Evolutionary conservation across 1,284 basidiomycete genomes (phyloP).

Genomic region (Cerioporus squamosus): DNA sequence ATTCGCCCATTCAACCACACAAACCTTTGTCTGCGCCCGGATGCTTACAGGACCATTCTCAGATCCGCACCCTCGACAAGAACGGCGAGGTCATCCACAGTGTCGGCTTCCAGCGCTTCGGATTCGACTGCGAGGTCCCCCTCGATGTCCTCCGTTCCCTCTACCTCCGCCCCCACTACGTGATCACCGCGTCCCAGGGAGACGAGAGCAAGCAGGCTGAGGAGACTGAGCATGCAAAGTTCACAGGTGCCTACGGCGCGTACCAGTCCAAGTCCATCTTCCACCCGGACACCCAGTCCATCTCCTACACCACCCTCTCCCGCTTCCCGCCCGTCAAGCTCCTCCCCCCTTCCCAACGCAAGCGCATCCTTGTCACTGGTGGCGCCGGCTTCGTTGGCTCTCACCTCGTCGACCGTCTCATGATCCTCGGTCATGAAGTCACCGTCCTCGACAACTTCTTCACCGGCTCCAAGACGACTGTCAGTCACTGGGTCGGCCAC

Average conservation of each 20-base stretch:
- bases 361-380: conserved; percentile 92
- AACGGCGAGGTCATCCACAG: conserved; percentile 74
- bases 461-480: conserved; percentile 94
- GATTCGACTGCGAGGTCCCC: conserved; percentile 85
- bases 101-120: conserved; percentile 84
- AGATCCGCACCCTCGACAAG: conserved; percentile 74
- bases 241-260: conserved; percentile 52
- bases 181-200: conserved; percentile 48
- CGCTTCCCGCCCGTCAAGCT: conserved; percentile 92
- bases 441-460: conserved; percentile 99
- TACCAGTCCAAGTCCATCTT: conserved; percentile 87
- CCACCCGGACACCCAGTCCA: conserved; percentile 75
- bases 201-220: conserved; percentile 40
- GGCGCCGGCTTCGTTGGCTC: conserved; percentile 98
- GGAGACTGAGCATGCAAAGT: conserved; percentile 53
- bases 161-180: conserved; percentile 85
- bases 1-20: neutral
- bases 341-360: conserved; percentile 77
- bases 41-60: conserved; percentile 10
- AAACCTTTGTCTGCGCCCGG: neutral
- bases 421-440: conserved; percentile 98
- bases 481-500: conserved; percentile 95
- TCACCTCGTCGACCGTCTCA: conserved; percentile 95
- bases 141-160: conserved; percentile 81
- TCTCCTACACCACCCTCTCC: conserved; percentile 90